Conservation (phyloP, 1,139 yeast genomes). For the Taphrina confusa region DNA sequence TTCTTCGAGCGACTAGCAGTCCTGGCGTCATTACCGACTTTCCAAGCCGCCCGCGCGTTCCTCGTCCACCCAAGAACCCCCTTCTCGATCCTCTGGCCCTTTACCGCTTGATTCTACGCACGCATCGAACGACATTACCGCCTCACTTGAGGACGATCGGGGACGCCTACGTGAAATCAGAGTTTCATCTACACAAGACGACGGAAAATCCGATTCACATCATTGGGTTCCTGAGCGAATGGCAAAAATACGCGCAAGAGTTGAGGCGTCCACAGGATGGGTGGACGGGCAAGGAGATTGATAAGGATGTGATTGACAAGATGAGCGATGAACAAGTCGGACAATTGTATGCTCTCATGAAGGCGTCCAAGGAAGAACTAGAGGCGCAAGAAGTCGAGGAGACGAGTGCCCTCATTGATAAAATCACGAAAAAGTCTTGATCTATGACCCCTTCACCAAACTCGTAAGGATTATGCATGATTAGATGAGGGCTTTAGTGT, state of each 20-base stretch:
- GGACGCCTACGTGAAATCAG: slow-evolving; percentile 83
- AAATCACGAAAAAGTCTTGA: slow-evolving; percentile 22
- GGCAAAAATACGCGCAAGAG: slow-evolving; percentile 62
- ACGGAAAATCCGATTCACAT: slow-evolving; percentile 89
- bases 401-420: slow-evolving; percentile 27
- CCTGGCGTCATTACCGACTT: slow-evolving; percentile 19
- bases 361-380: slow-evolving; percentile 19
- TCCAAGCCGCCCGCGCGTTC: slow-evolving; percentile 26
- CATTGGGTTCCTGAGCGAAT: slow-evolving; percentile 85
- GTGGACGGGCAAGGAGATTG: slow-evolving; percentile 30
- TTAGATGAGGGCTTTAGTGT: no score
- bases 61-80: slow-evolving; percentile 32
- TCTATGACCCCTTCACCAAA: background rate
- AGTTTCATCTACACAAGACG: slow-evolving; percentile 79
- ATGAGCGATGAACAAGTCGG: slow-evolving; percentile 34
- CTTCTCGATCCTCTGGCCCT: slow-evolving; percentile 77
- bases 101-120: slow-evolving; percentile 74
- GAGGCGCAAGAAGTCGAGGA: slow-evolving; percentile 26
- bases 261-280: slow-evolving; percentile 8
- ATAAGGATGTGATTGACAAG: slow-evolving; percentile 28
- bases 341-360: slow-evolving; percentile 31
- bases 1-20: slow-evolving; percentile 2
- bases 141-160: slow-evolving; percentile 73
- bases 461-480: no score
- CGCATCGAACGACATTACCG: slow-evolving; percentile 67